These are phyloP conservation scores for Podosphaera fusca DNA, from an alignment of 2,329 filamentous ascomycete species.

Conservation along the genomic window DNA sequence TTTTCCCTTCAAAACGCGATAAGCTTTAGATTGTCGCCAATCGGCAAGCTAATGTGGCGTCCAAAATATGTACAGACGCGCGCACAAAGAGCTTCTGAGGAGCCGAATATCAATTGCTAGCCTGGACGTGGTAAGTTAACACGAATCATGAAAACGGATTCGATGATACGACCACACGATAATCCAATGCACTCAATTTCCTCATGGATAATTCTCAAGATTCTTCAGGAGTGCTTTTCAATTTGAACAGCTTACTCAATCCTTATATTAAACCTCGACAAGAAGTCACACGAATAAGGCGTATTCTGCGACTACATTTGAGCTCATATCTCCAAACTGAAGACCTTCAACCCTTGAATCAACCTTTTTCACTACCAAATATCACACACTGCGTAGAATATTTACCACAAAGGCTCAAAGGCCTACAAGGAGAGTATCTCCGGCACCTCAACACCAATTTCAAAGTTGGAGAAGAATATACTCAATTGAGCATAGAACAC, in stretches of 20 bases:
- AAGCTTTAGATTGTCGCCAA: too few relatives aligned
- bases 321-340: conserved; percentile 19
- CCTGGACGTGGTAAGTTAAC: not conserved
- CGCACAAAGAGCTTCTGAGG: not conserved
- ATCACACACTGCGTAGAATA: conserved; percentile 17
- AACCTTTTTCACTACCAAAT: conserved; percentile 25
- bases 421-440: conserved; percentile 30
- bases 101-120: not conserved
- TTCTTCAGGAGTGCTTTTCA: conserved; percentile 18
- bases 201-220: not conserved
- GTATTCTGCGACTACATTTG: conserved; percentile 30
- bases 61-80: not conserved
- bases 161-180: not conserved
- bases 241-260: conserved; percentile 22
- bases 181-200: not conserved
- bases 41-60: not conserved
- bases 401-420: conserved; percentile 20
- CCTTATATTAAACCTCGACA: conserved; percentile 33
- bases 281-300: conserved; percentile 31
- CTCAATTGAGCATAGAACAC: conserved; percentile 9
- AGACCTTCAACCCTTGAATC: conserved; percentile 17
- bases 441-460: conserved; percentile 29
- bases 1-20: too few relatives aligned
- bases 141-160: not conserved
- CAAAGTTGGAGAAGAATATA: conserved; percentile 26